A percentile compares a stretch with the other conserved stretches of the same genome.
Conservation (phyloP, 805 yeast species). For the Candida yuanshanica region DNA sequence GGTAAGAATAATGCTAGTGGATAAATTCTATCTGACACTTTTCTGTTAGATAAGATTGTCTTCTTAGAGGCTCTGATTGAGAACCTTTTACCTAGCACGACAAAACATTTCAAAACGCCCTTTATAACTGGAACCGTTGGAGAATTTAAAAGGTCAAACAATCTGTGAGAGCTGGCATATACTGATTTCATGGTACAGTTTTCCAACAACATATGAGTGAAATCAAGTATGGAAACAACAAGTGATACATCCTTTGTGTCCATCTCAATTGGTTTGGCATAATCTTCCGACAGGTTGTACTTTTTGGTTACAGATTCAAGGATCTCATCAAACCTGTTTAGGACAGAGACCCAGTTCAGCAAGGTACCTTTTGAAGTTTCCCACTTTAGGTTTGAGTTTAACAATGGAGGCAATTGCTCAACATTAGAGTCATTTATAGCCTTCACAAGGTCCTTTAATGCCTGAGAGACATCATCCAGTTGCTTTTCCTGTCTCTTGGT, state of each 20-base stretch:
- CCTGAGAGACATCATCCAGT: conserved; percentile 21
- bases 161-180: conserved; percentile 59
- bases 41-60: conserved; percentile 18
- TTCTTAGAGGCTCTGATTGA: conserved; percentile 32
- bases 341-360: conserved; percentile 68
- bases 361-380: conserved; percentile 63
- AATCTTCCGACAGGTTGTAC: conserved; percentile 43
- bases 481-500: conserved; percentile 24
- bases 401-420: conserved; percentile 34
- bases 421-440: conserved; percentile 33
- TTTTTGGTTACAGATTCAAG: conserved; percentile 48
- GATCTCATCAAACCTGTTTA: conserved; percentile 70
- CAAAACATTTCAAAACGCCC: conserved; percentile 54
- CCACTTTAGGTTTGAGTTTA: conserved; percentile 43
- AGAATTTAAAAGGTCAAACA: conserved; percentile 52
- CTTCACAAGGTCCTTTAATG: conserved; percentile 32
- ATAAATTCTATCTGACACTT: conserved; percentile 23
- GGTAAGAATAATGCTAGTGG: conserved; percentile 53
- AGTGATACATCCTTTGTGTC: conserved; percentile 39
- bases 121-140: conserved; percentile 56
- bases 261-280: conserved; percentile 43
- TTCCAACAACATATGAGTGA: conserved; percentile 58
- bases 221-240: conserved; percentile 49
- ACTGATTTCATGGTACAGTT: conserved; percentile 63
- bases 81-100: conserved; percentile 56